Percentiles rank a stretch among this genome's conserved stretches.
phyloP scores from a whole-genome alignment of 1,284 basidiomycete species.

The Sphagnurus paluster region DNA sequence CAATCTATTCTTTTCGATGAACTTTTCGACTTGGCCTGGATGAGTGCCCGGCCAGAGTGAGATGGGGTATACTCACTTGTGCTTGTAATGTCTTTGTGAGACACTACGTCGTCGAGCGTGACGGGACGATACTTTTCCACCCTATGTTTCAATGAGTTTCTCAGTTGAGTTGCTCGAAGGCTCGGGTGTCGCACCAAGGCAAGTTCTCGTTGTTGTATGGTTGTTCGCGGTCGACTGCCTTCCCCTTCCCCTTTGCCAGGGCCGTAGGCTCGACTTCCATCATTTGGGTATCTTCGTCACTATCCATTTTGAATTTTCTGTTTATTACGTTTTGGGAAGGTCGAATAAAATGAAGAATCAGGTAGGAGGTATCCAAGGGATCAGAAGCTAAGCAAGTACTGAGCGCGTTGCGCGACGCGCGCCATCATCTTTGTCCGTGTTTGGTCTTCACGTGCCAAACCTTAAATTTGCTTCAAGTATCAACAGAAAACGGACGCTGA shows the following conservation, averaged over 20 bases:
- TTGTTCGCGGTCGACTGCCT: conserved; percentile 45
- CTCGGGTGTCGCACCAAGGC: conserved; percentile 57
- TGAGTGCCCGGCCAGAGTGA: conserved; percentile 1
- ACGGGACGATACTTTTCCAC: conserved; percentile 95
- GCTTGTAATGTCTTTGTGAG: conserved; percentile 89
- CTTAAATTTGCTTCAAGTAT: conserved; percentile 18
- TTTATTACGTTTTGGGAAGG: no score
- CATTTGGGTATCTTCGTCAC: conserved; percentile 56
- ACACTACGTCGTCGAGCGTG: conserved; percentile 88
- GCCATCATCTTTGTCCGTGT: conserved; percentile 5
- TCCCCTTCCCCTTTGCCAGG: conserved; percentile 67
- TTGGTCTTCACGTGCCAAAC: conserved; percentile 17
- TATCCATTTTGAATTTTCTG: conserved; percentile 43
- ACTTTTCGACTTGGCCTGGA: conserved; percentile 78
- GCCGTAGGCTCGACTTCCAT: conserved; percentile 45
- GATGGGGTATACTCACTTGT: conserved; percentile 69
- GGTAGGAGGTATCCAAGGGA: not conserved
- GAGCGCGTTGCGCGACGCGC: conserved; percentile 15
- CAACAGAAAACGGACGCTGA: conserved; percentile 18
- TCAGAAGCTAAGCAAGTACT: not conserved
- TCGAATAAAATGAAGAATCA: not conserved
- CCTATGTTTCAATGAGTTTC: conserved; percentile 47
- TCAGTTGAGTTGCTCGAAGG: conserved; percentile 4
- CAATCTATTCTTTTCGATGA: conserved; percentile 92
- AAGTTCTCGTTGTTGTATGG: conserved; percentile 59